A percentile compares a stretch with the other conserved stretches of the same genome.
These are phyloP conservation scores for Pleurotus djamor DNA, from an alignment of 768 basidiomycete genomes.

Conservation along the genomic window DNA sequence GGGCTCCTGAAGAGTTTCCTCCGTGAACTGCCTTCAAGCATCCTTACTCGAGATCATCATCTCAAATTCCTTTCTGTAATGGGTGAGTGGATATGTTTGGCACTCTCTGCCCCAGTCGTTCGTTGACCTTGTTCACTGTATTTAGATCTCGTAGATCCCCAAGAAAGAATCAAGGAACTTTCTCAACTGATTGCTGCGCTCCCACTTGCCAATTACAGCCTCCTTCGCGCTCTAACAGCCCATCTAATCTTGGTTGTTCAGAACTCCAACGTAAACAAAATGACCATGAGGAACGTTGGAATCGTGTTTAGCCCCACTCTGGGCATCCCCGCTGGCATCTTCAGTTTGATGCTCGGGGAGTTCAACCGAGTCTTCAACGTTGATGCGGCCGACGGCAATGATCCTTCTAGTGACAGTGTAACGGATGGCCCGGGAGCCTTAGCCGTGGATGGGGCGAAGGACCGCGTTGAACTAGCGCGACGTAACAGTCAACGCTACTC, in stretches of 20 bases:
- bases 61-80: conserved; percentile 89
- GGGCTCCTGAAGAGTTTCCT: conserved; percentile 92
- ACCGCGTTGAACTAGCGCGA: conserved; percentile 38
- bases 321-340: conserved; percentile 96
- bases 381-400: conserved; percentile 43
- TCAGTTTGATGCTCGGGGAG: conserved; percentile 91
- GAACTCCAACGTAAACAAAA: conserved; percentile 89
- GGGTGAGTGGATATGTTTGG: conserved; percentile 50
- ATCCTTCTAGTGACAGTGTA: conserved; percentile 27
- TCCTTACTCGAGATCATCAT: conserved; percentile 91
- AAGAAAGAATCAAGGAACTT: conserved; percentile 87
- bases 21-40: conserved; percentile 89
- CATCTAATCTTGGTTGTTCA: conserved; percentile 95
- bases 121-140: conserved; percentile 8
- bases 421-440: conserved; percentile 19
- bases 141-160: conserved; percentile 83
- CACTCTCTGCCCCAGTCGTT: conserved; percentile 8
- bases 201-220: conserved; percentile 90
- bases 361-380: conserved; percentile 95
- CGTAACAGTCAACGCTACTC: conserved; percentile 86
- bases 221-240: conserved; percentile 90
- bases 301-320: conserved; percentile 98
- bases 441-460: conserved; percentile 26
- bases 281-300: conserved; percentile 98
- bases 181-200: conserved; percentile 83